Evolutionary conservation across 768 basidiomycete genomes (phyloP).

Genomic region (Boletales sp.): DNA sequence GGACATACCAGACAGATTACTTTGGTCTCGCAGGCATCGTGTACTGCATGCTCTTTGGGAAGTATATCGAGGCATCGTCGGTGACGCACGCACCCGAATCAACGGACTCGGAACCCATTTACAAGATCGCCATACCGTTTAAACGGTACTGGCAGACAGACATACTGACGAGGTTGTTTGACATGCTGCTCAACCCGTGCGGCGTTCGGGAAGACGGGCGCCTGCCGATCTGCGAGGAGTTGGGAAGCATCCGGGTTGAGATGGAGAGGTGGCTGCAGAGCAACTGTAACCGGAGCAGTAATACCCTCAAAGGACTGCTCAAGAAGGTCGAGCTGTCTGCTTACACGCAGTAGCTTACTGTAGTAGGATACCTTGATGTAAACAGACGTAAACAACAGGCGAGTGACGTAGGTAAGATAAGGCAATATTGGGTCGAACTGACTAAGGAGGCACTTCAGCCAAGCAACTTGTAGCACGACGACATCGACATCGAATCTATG

Average conservation of each 20-base stretch:
- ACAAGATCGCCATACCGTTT: constrained; percentile 72
- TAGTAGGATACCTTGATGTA: too few relatives aligned
- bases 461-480: not conserved
- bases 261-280: constrained; percentile 87
- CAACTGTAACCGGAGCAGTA: constrained; percentile 83
- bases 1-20: constrained; percentile 97
- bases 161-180: constrained; percentile 81
- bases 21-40: constrained; percentile 92
- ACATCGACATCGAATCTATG: constrained; percentile 13
- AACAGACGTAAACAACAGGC: too few relatives aligned
- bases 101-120: constrained; percentile 34
- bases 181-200: constrained; percentile 79
- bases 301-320: constrained; percentile 73
- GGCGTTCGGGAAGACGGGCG: constrained; percentile 50
- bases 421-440: not conserved
- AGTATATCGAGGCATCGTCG: constrained; percentile 81
- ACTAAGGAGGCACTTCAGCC: not conserved
- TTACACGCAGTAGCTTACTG: constrained; percentile 24
- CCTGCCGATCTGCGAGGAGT: constrained; percentile 70
- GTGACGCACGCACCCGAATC: constrained; percentile 36
- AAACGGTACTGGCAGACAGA: constrained; percentile 95
- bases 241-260: constrained; percentile 61
- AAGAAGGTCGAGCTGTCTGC: constrained; percentile 73
- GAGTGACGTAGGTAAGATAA: constrained; percentile 12
- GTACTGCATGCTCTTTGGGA: constrained; percentile 95